Evolutionary conservation across 2,329 filamentous ascomycete species (phyloP), one percentile per base, ranked within the genome.

Genomic region (Xylaria sp.): DNA sequence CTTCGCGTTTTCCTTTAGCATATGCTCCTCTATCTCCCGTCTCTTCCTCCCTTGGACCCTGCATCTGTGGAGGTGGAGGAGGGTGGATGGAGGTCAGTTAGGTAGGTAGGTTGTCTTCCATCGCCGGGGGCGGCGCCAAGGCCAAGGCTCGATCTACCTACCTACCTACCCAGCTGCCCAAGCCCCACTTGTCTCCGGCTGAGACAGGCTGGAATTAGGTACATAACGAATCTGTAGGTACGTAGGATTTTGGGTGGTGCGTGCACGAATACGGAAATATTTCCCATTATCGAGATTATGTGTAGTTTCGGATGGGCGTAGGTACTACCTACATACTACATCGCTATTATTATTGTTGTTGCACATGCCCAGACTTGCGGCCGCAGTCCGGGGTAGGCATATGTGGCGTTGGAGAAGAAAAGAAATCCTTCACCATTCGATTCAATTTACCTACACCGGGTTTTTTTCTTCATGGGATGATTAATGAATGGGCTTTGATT

Each of bases 361-460:
- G 39, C 9, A 22, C 18, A 9, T 26, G 17, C 45, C 42, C 19
- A 18, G n/a, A 18, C 24, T 39, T 22, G 45, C 41, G 29, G 39
- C 38, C 24, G 39, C 39, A 56, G 48, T 59, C 57, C 20, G 57
- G 57, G 57, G 54, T 59, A n/a, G n/a, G n/a, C n/a, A n/a, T n/a
- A 57, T 17, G 49, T 52, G 46, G 48, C 51, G 51, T 57, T 49
- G 50, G 47, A 38, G 21, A 26, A 26, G 24, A 26, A 26, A 26
- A 26, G 29, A 34, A 34, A 34, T 11, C 24, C 24, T 11, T n/a
- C n/a, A n/a, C n/a, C n/a, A n/a, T n/a, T n/a, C n/a, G n/a, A n/a
- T n/a, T n/a, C n/a, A n/a, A n/a, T n/a, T n/a, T n/a, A n/a, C n/a
- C n/a, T n/a, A n/a, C n/a, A n/a, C n/a, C n/a, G n/a, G n/a, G n/a